Evolutionary conservation across 225 moss, liverwort and hornwort genomes (phyloP).

Genomic region (Marchantia paleacea): DNA sequence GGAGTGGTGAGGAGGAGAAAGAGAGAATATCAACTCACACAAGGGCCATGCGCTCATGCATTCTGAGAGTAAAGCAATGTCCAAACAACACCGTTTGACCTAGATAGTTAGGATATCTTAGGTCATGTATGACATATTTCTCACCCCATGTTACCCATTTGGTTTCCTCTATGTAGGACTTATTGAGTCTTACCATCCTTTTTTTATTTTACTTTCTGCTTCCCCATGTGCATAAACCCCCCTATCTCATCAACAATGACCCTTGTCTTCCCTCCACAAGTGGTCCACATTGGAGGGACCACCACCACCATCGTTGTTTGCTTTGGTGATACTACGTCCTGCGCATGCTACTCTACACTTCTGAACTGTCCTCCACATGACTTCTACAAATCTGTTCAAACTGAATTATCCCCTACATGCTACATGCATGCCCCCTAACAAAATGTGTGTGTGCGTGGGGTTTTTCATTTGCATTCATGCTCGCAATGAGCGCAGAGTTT

Average conservation of each 20-base stretch:
- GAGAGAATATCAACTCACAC: no score
- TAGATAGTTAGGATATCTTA: no score
- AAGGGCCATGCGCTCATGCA: no score
- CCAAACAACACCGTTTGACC: neutral
- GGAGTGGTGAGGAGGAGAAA: no score
- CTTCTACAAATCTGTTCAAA: neutral
- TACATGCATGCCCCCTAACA: neutral
- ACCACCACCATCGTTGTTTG: slow-evolving; percentile 1
- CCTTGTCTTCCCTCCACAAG: neutral
- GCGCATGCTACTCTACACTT: no score
- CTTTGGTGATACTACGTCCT: no score
- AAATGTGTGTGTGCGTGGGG: neutral
- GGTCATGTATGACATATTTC: no score
- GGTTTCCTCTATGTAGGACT: no score
- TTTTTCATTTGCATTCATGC: neutral
- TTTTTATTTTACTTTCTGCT: no score
- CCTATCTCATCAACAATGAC: neutral
- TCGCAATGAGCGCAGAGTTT: neutral
- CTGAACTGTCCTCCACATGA: neutral
- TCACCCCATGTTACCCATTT: no score
- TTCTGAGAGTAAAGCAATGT: no score
- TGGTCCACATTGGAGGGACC: neutral
- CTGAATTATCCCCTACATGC: neutral
- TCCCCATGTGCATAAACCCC: neutral
- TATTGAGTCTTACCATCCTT: no score